Percentiles rank a stretch among this genome's conserved stretches.
Evolutionary conservation across 768 basidiomycete species (phyloP).

Genomic region (Podaxis pistillaris): DNA sequence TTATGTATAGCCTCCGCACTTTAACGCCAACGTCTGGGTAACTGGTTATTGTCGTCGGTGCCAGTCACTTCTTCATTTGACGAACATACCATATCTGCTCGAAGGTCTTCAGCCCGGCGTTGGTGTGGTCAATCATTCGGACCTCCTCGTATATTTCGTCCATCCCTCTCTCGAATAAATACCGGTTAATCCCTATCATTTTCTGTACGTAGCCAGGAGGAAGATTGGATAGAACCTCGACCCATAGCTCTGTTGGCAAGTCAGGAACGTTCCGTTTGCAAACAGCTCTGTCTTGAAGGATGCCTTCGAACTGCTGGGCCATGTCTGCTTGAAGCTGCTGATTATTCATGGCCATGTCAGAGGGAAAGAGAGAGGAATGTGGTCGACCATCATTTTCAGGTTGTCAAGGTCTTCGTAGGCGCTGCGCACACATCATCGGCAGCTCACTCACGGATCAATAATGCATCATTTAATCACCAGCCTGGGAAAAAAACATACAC

Average conservation of each 20-base stretch:
- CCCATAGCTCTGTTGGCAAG: slow-evolving; percentile 25
- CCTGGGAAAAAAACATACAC: background rate
- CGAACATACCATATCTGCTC: slow-evolving; percentile 21
- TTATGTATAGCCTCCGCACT: slow-evolving; percentile 23
- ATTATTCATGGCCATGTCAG: background rate
- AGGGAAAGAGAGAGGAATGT: background rate
- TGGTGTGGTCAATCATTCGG: slow-evolving; percentile 22
- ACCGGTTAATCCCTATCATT: slow-evolving; percentile 27
- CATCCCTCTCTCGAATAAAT: slow-evolving; percentile 27
- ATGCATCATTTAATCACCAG: background rate
- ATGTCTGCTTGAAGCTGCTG: background rate
- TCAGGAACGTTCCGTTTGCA: slow-evolving; percentile 16
- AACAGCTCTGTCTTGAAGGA: background rate
- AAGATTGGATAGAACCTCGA: slow-evolving; percentile 24
- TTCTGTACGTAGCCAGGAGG: slow-evolving; percentile 20
- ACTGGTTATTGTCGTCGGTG: slow-evolving; percentile 4
- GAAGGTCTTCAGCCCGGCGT: slow-evolving; percentile 20
- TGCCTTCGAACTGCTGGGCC: background rate
- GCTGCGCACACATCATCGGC: too few relatives aligned
- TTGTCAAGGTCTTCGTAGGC: background rate
- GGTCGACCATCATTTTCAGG: background rate
- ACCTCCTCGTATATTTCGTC: slow-evolving; percentile 28
- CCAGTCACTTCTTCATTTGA: background rate
- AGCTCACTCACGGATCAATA: too few relatives aligned
- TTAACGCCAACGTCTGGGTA: slow-evolving; percentile 20